Base-by-base conservation (phyloP, 306 rosid species). In the Hippophae gyantsensis region DNA sequence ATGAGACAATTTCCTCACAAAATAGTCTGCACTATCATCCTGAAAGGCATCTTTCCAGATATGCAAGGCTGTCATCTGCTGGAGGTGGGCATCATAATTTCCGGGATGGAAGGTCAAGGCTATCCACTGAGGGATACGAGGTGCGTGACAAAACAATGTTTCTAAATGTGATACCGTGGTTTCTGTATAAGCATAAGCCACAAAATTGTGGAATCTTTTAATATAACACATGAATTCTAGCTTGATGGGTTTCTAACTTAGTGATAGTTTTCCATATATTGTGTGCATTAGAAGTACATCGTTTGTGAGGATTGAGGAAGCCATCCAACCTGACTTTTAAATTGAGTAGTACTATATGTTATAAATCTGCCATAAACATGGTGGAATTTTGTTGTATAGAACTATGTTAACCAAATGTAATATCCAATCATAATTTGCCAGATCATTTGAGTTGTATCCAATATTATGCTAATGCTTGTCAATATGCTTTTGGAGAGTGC, bases 41-140 rank as follows among this genome's bases (percentile, higher is more conserved):
- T n/a, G 18, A 49, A 49, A 49, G 23, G 8, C 5, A 49, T 49
- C 6, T 8, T 8, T 13, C 53, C 53, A 49, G 53, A 49, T 49
- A 13, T 50, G 43, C 42, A 41, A 62, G 66, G 48, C 56, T 38
- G 38, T n/a, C 57, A 7, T 62, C 66, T 62, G 56, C 38, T 54
- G 27, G 66, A 50, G 57, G 66, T 40, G 9, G 66, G 66, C 26
- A 27, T 62, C 40, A 50, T 10, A 10, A 14, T 48, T 56, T 40
- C 43, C 8, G 44, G 38, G 66, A 62, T 10, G 41, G 66, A 49
- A 50, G 57, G 57, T 51, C 41, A 1, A 62, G 56, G 55, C 40
- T 50, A 49, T 8, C 48, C 1, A 49, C 6, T 49, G 66, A 50
- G 48, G 51, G 66, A 51, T 62, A 18, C 9, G 48, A 62, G 26